Evolutionary conservation across 2,329 filamentous ascomycete species (phyloP), one percentile per base, ranked within the genome.

Genomic region (Epichloe gansuensis): DNA sequence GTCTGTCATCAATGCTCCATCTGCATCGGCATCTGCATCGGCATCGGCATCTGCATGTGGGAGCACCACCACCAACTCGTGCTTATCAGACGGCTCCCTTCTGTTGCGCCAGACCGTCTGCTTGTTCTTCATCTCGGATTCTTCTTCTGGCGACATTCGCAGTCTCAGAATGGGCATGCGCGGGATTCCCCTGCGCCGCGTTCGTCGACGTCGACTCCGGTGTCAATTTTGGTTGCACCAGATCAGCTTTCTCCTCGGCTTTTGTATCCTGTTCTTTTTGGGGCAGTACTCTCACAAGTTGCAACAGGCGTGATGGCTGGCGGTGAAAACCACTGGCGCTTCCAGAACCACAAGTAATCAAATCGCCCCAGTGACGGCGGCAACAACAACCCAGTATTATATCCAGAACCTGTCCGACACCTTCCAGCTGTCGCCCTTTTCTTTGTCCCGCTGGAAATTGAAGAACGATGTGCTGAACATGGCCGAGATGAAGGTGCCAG

Each of bases 401-500:
- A 69, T 36, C 67, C 67, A 70, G n/a, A 70, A 64, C 48, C 62
- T 58, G 3, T 47, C 39, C 1, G 64, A 66, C 0, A 69, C 55
- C 0, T 34, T 40, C 65, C 66, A 70, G 1, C 43, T 44, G 23
- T 44, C 50, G 8, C 57, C 59, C 0, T 56, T 56, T 3, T 57
- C 53, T 0, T 59, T 56, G 2, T 57, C 53, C 0, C 59, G 55
- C 17, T 63, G 60, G 3, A 59, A 60, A 0, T 66, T 58, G 53
- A 74, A 74, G 44, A 75, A 75, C 0, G 66, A 68, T 56, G 68
- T 74, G 57, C 71, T 72, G 45, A 75, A 75, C 4, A 78, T 62
- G 5, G 71, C 66, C 0, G 62, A 74, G 15, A 77, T 66, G 54
- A 77, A 78, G 0, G 76, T 78, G 0, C 73, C 68, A 0, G 76